These are phyloP conservation scores for Theileria annulata DNA, from an alignment of 169 alveolate genomes.

Conservation along the genomic window DNA sequence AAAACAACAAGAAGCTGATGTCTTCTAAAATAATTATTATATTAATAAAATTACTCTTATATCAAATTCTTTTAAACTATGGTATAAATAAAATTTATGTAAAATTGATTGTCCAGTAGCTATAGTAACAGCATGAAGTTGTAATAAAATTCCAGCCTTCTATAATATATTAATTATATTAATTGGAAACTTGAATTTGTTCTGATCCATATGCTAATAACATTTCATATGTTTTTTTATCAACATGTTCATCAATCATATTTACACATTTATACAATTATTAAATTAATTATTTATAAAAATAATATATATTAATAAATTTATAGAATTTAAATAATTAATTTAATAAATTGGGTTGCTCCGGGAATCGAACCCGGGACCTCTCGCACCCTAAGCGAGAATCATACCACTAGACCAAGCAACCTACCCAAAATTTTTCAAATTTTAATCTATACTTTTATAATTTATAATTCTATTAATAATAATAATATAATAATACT, in stretches of 20 bases:
- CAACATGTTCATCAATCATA: constrained; percentile 9
- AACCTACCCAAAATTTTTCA: constrained; percentile 48
- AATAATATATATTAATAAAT: neutral
- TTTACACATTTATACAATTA: neutral
- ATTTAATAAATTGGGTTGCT: constrained; percentile 82
- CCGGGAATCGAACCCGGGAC: constrained; percentile 99
- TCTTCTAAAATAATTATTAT: constrained; percentile 48
- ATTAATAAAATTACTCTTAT: constrained; percentile 67
- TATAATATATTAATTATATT: constrained; percentile 33
- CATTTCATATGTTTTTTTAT: constrained; percentile 11
- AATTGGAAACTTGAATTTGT: constrained; percentile 39
- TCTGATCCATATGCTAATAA: constrained; percentile 74
- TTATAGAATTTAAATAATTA: constrained; percentile 4
- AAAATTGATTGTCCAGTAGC: constrained; percentile 85
- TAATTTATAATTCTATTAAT: neutral
- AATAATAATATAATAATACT: neutral
- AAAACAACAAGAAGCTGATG: constrained; percentile 83
- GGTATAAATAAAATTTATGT: constrained; percentile 85
- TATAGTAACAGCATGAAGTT: constrained; percentile 84
- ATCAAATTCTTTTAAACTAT: constrained; percentile 81
- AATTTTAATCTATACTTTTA: constrained; percentile 4
- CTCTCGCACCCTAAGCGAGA: constrained; percentile 99
- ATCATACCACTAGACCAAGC: constrained; percentile 97
- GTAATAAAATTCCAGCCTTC: constrained; percentile 85
- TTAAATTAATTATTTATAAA: neutral